Percentiles rank a stretch among this genome's conserved stretches.
Conservation (phyloP, 192 early-diverging fungal genomes). For the Dissophora ornata region DNA sequence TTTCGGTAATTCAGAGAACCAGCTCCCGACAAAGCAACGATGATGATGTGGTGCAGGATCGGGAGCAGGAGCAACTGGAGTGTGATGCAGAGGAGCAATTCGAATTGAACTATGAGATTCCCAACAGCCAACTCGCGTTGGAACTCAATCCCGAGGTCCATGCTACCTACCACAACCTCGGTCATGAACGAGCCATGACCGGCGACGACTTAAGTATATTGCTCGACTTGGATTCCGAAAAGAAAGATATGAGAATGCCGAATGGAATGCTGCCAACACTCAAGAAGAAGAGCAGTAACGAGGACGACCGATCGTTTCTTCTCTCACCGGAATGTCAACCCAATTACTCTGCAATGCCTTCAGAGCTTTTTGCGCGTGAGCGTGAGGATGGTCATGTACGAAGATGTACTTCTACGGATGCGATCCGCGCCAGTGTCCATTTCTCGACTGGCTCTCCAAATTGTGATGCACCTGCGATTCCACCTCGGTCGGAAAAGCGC, state of each 20-base stretch:
- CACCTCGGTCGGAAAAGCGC: slow-evolving; percentile 39
- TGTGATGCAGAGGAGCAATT: background rate
- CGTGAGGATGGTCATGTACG: slow-evolving; percentile 31
- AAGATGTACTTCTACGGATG: slow-evolving; percentile 45
- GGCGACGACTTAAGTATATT: background rate
- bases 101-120: slow-evolving; percentile 1
- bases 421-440: slow-evolving; percentile 17
- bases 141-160: slow-evolving; percentile 13
- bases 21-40: background rate
- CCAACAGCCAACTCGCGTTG: background rate
- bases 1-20: background rate
- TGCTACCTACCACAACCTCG: background rate
- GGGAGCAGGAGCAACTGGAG: background rate
- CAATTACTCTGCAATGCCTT: slow-evolving; percentile 30
- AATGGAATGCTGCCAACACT: slow-evolving; percentile 6
- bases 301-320: slow-evolving; percentile 11
- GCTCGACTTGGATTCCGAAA: too few relatives aligned
- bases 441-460: slow-evolving; percentile 1
- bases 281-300: slow-evolving; percentile 44
- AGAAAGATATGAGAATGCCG: too few relatives aligned
- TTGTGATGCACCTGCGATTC: slow-evolving; percentile 2
- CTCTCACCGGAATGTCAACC: slow-evolving; percentile 39
- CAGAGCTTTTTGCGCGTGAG: slow-evolving; percentile 23
- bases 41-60: slow-evolving; percentile 2
- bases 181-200: slow-evolving; percentile 9